Base-by-base conservation (phyloP, 164 flowering plant species). In the Houttuynia cordata region DNA sequence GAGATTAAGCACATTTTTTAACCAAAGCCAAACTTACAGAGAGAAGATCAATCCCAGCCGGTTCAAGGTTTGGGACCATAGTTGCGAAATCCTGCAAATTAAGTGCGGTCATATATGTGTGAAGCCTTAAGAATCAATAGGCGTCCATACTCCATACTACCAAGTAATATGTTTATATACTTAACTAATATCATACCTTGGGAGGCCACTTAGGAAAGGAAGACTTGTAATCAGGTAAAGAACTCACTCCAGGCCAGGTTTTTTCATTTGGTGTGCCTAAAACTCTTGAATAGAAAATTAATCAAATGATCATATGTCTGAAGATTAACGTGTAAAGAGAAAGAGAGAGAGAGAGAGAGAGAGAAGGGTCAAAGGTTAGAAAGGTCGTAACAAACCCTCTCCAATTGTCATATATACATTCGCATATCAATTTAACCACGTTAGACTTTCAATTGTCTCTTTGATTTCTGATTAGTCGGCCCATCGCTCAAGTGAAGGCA, bases 161-260 rank as follows among this genome's bases (percentile, higher is more conserved):
- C 12, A 45, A 45, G 8, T 45, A 3, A 45, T 10, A 17, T 45
- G 2, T 3, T 45, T 45, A 12, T 12, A 45, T 45, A 17, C 49
- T 45, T 12, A 45, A 12, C 49, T 45, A 45, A 45, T 12, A 45
- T 45, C 14, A 17, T 56, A 92, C 98, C 96, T 89, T 81, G 1
- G 84, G 51, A 54, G 82, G 79, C 98, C 98, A 92, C 68, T 84
- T 89, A 20, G 96, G 98, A 61, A 92, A 92, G 60, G 98, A 68
- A 65, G 88, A 78, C 70, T 89, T 92, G 68, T 72, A 92, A 68
- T 88, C 98, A 34, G 96, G 96, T 70, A 92, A 68, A 25, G 98
- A 84, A 66, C 81, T 81, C 73, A 92, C 96, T 39, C 98, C 98
- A 57, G 95, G 98, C 98, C 98, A 92, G 25, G 78, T 79, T 59